Evolutionary conservation across 108 stramenopile genomes (phyloP).

Genomic region (Cyclostephanos tholiformis): DNA sequence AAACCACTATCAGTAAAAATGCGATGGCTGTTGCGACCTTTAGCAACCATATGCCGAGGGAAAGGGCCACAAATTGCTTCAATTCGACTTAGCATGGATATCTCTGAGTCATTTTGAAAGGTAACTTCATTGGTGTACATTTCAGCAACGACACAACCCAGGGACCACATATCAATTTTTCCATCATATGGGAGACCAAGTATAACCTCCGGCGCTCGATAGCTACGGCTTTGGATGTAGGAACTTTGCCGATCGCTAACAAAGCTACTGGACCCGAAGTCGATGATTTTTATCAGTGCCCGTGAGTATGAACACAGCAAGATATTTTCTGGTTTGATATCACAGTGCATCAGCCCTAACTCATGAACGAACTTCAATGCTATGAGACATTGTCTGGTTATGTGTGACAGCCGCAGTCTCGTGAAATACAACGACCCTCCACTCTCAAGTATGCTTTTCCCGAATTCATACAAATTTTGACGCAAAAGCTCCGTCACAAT

Average conservation of each 20-base stretch:
- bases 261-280: constrained; percentile 98
- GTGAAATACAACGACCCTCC: constrained; percentile 92
- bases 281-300: constrained; percentile 94
- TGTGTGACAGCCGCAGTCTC: constrained; percentile 77
- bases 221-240: constrained; percentile 96
- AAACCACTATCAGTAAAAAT: constrained; percentile 91
- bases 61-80: constrained; percentile 93
- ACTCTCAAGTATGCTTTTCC: constrained; percentile 82
- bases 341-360: constrained; percentile 94
- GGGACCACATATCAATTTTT: constrained; percentile 94
- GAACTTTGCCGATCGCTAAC: constrained; percentile 92
- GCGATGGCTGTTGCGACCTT: constrained; percentile 81
- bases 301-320: constrained; percentile 82
- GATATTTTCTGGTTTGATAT: constrained; percentile 99
- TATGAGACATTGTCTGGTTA: constrained; percentile 84
- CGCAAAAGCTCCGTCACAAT: constrained; percentile 96
- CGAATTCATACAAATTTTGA: constrained; percentile 97
- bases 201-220: constrained; percentile 98
- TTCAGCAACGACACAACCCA: constrained; percentile 96
- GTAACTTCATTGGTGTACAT: constrained; percentile 94
- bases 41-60: constrained; percentile 88
- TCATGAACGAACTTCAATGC: constrained; percentile 93
- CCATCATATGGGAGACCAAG: constrained; percentile 91
- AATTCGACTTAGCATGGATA: constrained; percentile 94
- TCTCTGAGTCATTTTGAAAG: constrained; percentile 91